phyloP scores from a whole-genome alignment of 129 eudicot genomes.

The Oenanthe sinensis region DNA sequence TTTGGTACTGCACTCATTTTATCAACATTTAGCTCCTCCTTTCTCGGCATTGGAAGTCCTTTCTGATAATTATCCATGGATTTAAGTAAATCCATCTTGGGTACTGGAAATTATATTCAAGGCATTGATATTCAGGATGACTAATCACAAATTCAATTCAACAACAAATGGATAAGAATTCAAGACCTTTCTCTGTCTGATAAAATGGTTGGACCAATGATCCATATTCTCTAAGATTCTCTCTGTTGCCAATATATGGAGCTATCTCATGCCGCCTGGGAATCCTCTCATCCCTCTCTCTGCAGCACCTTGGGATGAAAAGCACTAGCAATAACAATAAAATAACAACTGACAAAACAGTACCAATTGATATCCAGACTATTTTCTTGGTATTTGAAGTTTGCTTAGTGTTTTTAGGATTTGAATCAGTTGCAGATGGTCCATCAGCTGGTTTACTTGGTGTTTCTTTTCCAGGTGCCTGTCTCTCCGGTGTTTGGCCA shows the following conservation, averaged over 20 bases:
- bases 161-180: not conserved
- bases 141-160: not conserved
- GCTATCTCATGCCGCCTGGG: constrained; percentile 66
- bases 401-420: constrained; percentile 32
- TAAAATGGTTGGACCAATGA: constrained; percentile 36
- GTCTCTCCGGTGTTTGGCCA: constrained; percentile 39
- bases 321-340: constrained; percentile 49
- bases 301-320: constrained; percentile 45
- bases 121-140: not conserved
- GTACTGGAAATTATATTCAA: constrained; percentile 30
- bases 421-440: constrained; percentile 39
- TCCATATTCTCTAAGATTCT: constrained; percentile 40
- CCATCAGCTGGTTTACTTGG: constrained; percentile 47
- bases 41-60: constrained; percentile 37
- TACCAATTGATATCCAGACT: constrained; percentile 66
- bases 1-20: constrained; percentile 39
- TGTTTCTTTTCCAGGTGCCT: constrained; percentile 31
- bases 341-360: constrained; percentile 44
- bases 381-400: constrained; percentile 41
- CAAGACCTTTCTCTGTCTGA: constrained; percentile 61
- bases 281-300: constrained; percentile 34
- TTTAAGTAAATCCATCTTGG: constrained; percentile 30
- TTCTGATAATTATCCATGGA: constrained; percentile 47
- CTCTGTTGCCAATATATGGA: constrained; percentile 50
- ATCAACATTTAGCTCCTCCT: constrained; percentile 35